Evolutionary conservation across 306 rosid species (phyloP).

Genomic region (Potentilla sterilis): DNA sequence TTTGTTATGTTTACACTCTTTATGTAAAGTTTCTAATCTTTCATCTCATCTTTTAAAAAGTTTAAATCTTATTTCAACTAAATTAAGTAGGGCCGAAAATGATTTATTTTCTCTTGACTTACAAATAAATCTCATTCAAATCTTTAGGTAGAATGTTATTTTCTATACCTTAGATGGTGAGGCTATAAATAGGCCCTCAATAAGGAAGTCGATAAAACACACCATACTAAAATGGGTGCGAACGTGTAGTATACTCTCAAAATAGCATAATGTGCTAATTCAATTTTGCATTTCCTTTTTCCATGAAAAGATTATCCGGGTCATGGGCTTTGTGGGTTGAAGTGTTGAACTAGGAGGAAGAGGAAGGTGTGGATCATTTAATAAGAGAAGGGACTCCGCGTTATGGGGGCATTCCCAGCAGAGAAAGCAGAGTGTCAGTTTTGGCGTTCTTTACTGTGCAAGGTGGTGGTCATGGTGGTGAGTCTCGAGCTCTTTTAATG

Average conservation of each 20-base stretch:
- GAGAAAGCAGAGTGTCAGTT: constrained; percentile 64
- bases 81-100: no score
- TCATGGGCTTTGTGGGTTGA: constrained; percentile 18
- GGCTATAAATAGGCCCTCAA: not conserved
- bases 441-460: constrained; percentile 69
- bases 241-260: not conserved
- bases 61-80: no score
- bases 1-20: no score
- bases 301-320: not conserved
- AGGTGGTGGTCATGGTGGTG: constrained; percentile 26
- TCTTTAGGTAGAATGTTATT: not conserved
- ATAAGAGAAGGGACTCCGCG: constrained; percentile 31
- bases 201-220: not conserved
- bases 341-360: not conserved
- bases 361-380: constrained; percentile 30
- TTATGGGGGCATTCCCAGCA: constrained; percentile 19
- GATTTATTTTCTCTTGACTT: no score
- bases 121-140: not conserved
- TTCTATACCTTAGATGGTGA: not conserved
- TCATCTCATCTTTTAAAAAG: no score
- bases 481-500: constrained; percentile 11
- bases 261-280: not conserved
- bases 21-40: no score
- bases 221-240: not conserved
- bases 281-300: not conserved